Evolutionary conservation across 106 monocot genomes (phyloP), one percentile per base, ranked within the genome.

Genomic region (Dioscorea zingiberensis): DNA sequence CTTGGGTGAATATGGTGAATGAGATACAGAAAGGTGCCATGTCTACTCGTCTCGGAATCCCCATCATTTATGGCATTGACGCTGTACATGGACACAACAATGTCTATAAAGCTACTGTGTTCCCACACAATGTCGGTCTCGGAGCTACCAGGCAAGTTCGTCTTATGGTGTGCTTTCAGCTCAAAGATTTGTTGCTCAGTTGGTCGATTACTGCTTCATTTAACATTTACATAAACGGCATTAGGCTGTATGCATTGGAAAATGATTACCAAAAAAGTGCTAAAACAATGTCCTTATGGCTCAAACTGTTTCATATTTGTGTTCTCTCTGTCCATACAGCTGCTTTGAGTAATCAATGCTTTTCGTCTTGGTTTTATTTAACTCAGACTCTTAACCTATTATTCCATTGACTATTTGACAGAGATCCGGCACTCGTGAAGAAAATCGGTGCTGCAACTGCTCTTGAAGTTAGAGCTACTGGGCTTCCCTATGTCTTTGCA

Each of bases 101-200:
- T 58, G 81, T 78, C n/a, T 74, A 74, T 51, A 72, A 74, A 17
- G 87, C 87, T 27, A 87, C 87, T 13, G 80, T 92, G 18, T 92
- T 92, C 51, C 92, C 92, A 25, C 92, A 92, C 65, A 92, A 92
- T 66, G 46, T 92, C 67, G 92, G 84, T 13, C 87, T 92, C 44
- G 92, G 92, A 38, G 87, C 78, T 55, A 85, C 92, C 21, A 81
- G 92, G 90, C 59, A 77, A 73, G 70, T 58, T 67, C 24, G 18
- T 58, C 38, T 38, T 8, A 38, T 38, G 1, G 38, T 6, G n/a
- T n/a, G n/a, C n/a, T n/a, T 38, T 38, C 38, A 38, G 6, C 38
- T 38, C 38, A 38, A 38, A n/a, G n/a, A n/a, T n/a, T n/a, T n/a
- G n/a, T n/a, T n/a, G n/a, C n/a, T n/a, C n/a, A n/a, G n/a, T n/a